Evolutionary conservation across 1,284 basidiomycete species (phyloP).

Genomic region (Apiotrichum akiyoshidainum): DNA sequence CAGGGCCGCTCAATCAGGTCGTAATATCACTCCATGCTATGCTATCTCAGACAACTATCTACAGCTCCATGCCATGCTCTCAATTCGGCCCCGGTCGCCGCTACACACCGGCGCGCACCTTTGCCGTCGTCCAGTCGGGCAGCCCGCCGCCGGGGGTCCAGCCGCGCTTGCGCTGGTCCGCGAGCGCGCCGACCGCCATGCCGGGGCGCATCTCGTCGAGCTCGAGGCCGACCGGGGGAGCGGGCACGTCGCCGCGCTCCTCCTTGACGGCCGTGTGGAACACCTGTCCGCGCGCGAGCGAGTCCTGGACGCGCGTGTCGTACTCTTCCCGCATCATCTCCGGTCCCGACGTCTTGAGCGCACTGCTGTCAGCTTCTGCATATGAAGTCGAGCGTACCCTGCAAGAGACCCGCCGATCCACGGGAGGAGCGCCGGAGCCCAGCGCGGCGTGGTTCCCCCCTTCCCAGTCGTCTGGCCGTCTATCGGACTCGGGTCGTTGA

Average conservation of each 20-base stretch:
- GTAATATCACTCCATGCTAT: background rate
- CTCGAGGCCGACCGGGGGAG: constrained; percentile 30
- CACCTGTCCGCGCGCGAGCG: constrained; percentile 26
- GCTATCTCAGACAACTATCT: background rate
- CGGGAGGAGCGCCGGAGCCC: constrained; percentile 69
- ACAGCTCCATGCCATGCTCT: background rate
- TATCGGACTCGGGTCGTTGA: constrained; percentile 67
- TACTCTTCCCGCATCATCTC: constrained; percentile 77
- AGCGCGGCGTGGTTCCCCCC: constrained; percentile 79
- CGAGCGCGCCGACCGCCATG: constrained; percentile 25
- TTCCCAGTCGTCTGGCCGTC: constrained; percentile 56
- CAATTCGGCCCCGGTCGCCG: background rate
- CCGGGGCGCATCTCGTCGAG: constrained; percentile 50
- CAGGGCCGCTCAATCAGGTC: too few relatives aligned
- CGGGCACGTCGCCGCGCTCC: constrained; percentile 50
- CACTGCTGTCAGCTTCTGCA: constrained; percentile 46
- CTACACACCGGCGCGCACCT: constrained; percentile 11
- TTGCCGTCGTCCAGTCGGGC: constrained; percentile 72
- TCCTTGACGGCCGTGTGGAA: constrained; percentile 42
- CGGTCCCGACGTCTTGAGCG: constrained; percentile 76
- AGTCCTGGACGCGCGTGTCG: constrained; percentile 43
- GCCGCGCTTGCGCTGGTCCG: constrained; percentile 29
- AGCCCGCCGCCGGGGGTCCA: constrained; percentile 52
- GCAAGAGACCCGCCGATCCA: constrained; percentile 94
- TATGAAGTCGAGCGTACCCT: constrained; percentile 59